A percentile compares a stretch with the other conserved stretches of the same genome.
Conservation (phyloP, 805 yeast species). For the Osmozyma mogii region DNA sequence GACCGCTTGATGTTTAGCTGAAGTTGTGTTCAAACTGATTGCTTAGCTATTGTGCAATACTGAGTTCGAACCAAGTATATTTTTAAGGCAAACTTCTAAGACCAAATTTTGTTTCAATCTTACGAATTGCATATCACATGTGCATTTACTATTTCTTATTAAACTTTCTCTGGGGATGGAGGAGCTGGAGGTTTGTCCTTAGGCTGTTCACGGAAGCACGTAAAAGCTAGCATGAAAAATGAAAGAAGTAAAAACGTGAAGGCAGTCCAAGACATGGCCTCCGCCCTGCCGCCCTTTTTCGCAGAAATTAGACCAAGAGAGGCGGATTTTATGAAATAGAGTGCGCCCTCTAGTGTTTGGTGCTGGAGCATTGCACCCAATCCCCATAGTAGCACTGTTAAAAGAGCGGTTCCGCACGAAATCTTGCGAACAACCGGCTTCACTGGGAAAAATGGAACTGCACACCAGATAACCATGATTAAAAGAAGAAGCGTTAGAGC, state of each 20-base stretch:
- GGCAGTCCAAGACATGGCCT: constrained; percentile 54
- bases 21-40: too few species aligned
- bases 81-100: too few species aligned
- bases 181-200: too few species aligned
- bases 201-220: too few species aligned
- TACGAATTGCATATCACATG: too few species aligned
- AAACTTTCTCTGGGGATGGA: too few species aligned
- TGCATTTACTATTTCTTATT: too few species aligned
- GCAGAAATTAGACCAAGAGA: constrained; percentile 43
- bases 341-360: constrained; percentile 43
- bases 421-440: constrained; percentile 17
- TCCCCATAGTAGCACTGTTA: constrained; percentile 47
- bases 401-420: constrained; percentile 24
- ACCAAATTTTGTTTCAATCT: too few species aligned
- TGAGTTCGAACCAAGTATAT: too few species aligned
- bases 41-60: too few species aligned
- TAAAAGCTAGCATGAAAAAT: constrained; percentile 10
- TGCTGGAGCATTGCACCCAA: constrained; percentile 58
- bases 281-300: constrained; percentile 42
- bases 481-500: constrained; percentile 36
- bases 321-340: constrained; percentile 37
- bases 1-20: too few species aligned
- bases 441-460: constrained; percentile 46
- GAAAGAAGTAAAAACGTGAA: constrained; percentile 41
- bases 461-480: constrained; percentile 33